Evolutionary conservation across 306 rosid genomes (phyloP), one percentile per base, ranked within the genome.

Genomic region (Quercus ilex): DNA sequence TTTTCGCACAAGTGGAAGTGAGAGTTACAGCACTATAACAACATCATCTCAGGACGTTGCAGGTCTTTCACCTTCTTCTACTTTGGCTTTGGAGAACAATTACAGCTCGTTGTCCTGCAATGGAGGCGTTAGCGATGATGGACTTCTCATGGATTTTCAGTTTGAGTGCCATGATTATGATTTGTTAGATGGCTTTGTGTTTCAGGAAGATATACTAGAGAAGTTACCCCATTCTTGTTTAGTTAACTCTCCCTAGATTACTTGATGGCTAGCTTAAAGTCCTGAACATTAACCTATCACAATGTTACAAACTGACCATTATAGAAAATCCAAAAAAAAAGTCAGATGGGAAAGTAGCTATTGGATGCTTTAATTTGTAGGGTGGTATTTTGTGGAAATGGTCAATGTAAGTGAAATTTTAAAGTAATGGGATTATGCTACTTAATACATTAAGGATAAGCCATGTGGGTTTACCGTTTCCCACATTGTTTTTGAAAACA

Each of bases 161-260:
- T 67, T 78, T 73, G 79, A 80, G 46, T 49, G 84, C 77, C 76
- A 64, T 67, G 77, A 20, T 30, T 77, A 84, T 57, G 33, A 15
- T 65, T 43, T 80, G 26, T 73, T 73, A 15, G 73, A 26, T 80
- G 82, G 74, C 20, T 84, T 77, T 73, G 82, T 68, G 21, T 77
- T 76, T 76, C 78, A 83, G 60, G 35, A 13, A 35, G 14, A 51
- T 59, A 51, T 33, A 11, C n/a, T 3, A 33, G 51, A 65, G 71
- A 33, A 6, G 14, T 65, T 18, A 21, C 71, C 46, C 46, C 71
- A 7, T 19, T 26, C 21, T 33, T 65, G 46, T 41, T 41, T 8
- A 10, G 72, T 46, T 9, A 9, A 67, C 28, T 19, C 52, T 35
- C 72, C 52, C 26, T 31, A 33, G 71, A 19, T 31, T 67, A 67